Evolutionary conservation across 73 alveolate genomes (phyloP).

Genomic region (Durusdinium trenchii): DNA sequence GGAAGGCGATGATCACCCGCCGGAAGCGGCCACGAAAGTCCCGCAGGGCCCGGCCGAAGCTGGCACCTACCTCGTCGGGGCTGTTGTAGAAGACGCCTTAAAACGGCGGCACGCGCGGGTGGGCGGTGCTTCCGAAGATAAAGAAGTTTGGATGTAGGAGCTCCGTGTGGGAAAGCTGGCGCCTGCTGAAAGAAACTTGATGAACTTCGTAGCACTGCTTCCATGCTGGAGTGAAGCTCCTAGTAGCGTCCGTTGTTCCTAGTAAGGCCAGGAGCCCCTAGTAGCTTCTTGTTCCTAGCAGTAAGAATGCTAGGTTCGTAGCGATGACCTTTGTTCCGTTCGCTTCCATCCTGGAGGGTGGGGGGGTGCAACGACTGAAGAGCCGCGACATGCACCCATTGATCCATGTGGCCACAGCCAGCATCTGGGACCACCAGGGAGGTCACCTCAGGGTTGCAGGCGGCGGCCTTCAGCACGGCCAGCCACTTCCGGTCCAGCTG

Average conservation of each 20-base stretch:
- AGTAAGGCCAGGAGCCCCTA: too few relatives aligned
- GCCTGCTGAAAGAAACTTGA: neutral
- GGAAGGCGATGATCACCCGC: constrained; percentile 60
- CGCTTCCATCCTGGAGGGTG: too few relatives aligned
- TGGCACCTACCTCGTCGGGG: constrained; percentile 71
- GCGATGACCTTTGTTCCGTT: too few relatives aligned
- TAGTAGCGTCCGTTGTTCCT: too few relatives aligned
- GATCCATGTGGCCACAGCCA: constrained; percentile 45
- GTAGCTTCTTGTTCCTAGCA: too few relatives aligned
- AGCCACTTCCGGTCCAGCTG: constrained; percentile 77
- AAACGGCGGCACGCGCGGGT: neutral
- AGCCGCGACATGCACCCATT: neutral
- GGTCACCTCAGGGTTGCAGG: constrained; percentile 5
- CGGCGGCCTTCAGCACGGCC: constrained; percentile 73
- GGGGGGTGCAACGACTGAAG: too few relatives aligned
- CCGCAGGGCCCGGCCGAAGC: constrained; percentile 64
- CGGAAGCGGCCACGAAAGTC: constrained; percentile 61
- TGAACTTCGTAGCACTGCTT: neutral
- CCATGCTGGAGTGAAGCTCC: too few relatives aligned
- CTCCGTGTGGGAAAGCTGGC: neutral
- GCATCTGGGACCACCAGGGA: constrained; percentile 91
- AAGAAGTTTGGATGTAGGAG: too few relatives aligned
- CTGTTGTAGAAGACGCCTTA: constrained; percentile 73
- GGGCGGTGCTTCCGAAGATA: too few relatives aligned
- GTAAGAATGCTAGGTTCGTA: too few relatives aligned